Base-by-base conservation (phyloP, 2,329 filamentous ascomycete species). In the Teratosphaeria nubilosa region DNA sequence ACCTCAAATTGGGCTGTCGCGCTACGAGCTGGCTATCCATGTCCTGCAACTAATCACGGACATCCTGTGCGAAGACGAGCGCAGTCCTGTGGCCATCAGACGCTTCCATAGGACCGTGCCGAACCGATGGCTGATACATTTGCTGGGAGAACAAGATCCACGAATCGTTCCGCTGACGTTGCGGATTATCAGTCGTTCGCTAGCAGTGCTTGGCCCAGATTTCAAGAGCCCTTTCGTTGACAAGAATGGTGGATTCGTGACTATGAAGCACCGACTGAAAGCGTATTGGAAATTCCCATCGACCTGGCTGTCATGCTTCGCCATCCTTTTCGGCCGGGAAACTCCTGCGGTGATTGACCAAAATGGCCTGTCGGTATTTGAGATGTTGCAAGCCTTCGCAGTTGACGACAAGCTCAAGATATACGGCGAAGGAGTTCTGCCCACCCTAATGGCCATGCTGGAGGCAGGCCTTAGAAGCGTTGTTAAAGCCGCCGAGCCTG, bases 71-170 rank as follows among this genome's bases (percentile, higher is more conserved):
- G 64, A 68, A 48, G 65, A 68, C n/a, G 58, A 56, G 14, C 64
- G 61, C n/a, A 50, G 55, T 59, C 32, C 64, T 61, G 24, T 69
- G 64, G 53, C 25, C 7, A 57, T 68, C 53, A 41, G 62, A 68
- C 94, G 91, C 66, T 97, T 99, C 77, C 90, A 91, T 5, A 88
- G 87, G 68, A 95, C 92, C 1, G 92, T 99, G 9, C 96, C 92
- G 24, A 96, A 95, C 66, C 96, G 96, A 81, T 73, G 70, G 70
- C 63, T 73, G 3, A 77, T 99, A 14, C 95, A 96, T 72, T 82
- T 99, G 14, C 80, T 97, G 55, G 90, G 90, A 7, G 91, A 96
- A 70, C 84, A 89, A 61, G 88, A 97, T 59, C 81, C 88, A 5
- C 87, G 91, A 64, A 86, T 95, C 24, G 87, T 96, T 11, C 80